Conservation (phyloP, 2,329 filamentous ascomycete species). For the Exophiala viscosa region DNA sequence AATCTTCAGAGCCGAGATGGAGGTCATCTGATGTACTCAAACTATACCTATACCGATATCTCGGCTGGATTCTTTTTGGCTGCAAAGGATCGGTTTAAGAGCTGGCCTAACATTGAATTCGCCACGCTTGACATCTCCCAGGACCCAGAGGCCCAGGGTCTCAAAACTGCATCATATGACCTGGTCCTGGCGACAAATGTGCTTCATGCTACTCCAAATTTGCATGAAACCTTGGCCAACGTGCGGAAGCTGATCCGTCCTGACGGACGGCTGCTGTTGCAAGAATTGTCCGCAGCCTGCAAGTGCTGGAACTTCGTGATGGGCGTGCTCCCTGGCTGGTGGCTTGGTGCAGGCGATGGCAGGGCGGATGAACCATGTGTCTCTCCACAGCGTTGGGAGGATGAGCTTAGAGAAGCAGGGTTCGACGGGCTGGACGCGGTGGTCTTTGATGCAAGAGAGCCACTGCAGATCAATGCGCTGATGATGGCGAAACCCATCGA, state of each 20-base stretch:
- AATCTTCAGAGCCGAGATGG: not conserved
- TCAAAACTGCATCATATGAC: constrained; percentile 31
- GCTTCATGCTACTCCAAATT: constrained; percentile 32
- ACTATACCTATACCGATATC: constrained; percentile 28
- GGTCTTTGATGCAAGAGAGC: not conserved
- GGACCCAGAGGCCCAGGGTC: constrained; percentile 32
- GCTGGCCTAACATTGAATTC: constrained; percentile 27
- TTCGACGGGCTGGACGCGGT: constrained; percentile 12
- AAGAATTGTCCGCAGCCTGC: constrained; percentile 8
- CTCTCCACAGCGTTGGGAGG: constrained; percentile 7
- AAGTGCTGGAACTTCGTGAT: constrained; percentile 20
- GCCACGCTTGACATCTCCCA: constrained; percentile 32
- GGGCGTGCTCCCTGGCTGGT: constrained; percentile 29
- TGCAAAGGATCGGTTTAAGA: constrained; percentile 11
- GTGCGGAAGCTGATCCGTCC: constrained; percentile 30
- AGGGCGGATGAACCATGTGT: constrained; percentile 8
- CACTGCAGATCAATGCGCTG: no score
- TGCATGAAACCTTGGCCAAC: constrained; percentile 30
- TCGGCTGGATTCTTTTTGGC: constrained; percentile 23
- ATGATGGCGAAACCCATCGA: no score
- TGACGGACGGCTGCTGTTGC: constrained; percentile 14
- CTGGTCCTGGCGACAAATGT: constrained; percentile 37
- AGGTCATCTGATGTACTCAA: constrained; percentile 28
- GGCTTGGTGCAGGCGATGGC: constrained; percentile 25
- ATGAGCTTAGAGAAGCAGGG: constrained; percentile 5